Base-by-base conservation (phyloP, 1,284 basidiomycete species). In the Phylloboletellus chloephorus region DNA sequence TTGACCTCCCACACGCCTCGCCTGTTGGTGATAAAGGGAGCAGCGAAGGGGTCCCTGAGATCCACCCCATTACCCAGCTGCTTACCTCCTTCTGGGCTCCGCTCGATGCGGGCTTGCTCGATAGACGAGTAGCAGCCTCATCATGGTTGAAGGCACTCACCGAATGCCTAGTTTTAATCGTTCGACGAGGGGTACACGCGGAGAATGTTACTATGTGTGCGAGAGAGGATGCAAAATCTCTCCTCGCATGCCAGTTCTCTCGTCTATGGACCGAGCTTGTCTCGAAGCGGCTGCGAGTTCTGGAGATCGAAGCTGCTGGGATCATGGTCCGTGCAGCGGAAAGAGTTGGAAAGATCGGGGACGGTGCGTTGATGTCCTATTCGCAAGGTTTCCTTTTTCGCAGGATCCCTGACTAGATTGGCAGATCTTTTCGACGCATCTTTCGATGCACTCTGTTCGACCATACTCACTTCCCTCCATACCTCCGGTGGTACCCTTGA, bases 21-120 rank as follows among this genome's bases (percentile, higher is more conserved):
- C 33, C 28, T 12, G 25, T 47, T 5, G 25, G 5, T 10, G 33
- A 28, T 3, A 13, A 38, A 16, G 34, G 39, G 13, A 21, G 4
- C 7, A 26, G 19, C 5, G 19, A 29, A 22, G 32, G 17, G 12
- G 24, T 7, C 4, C 5, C n/a, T 5, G 10, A 9, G 9, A 23
- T 35, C 9, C 45, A 58, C 19, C 61, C 65, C 13, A 52, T 76
- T 1, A 53, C 58, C 0, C 68, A 72, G n/a, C 63, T 94, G 23
- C 82, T 89, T 54, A 63, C 67, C 1, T 76, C 85, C 0, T 81
- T 94, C 52, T 91, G 88, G 84, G 76, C 78, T 7, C 85, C 86
- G 0, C 61, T 88, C 0, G 78, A 83, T 36, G 77, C 76, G 10
- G 76, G 78, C 13, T 49, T 70, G 71, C 13, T 67, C 76, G 56